A percentile compares a stretch with the other conserved stretches of the same genome.
Conservation (phyloP, 1,284 basidiomycete genomes). For the Volvariella surrecta region DNA sequence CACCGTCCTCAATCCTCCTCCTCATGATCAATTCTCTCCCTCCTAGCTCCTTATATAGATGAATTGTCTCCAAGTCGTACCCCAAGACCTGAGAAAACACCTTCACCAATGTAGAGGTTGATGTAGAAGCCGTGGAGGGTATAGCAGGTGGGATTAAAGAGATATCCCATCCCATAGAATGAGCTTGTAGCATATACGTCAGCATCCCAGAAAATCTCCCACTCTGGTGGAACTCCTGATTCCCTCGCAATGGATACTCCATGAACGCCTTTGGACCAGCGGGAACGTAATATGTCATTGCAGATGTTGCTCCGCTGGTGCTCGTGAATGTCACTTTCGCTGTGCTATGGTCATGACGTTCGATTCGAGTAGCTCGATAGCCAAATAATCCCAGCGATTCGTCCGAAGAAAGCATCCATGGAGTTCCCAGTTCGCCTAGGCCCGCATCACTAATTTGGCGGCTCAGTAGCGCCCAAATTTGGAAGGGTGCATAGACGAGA, state of each 20-base stretch:
- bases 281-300: conserved; percentile 27
- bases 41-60: conserved; percentile 63
- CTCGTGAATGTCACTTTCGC: conserved; percentile 35
- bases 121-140: conserved; percentile 40
- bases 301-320: conserved; percentile 4
- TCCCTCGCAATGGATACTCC: conserved; percentile 28
- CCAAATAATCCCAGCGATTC: conserved; percentile 44
- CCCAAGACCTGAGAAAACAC: conserved; percentile 46
- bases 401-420: conserved; percentile 24
- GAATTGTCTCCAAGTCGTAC: conserved; percentile 48
- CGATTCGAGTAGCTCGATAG: conserved; percentile 34
- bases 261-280: conserved; percentile 36
- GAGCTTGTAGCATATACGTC: conserved; percentile 39
- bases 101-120: conserved; percentile 39
- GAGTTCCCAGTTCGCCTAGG: conserved; percentile 43
- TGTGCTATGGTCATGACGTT: conserved; percentile 27
- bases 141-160: conserved; percentile 38
- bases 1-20: conserved; percentile 41
- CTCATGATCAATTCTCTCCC: conserved; percentile 58
- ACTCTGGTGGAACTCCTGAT: conserved; percentile 26
- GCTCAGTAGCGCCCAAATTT: conserved; percentile 53
- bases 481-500: conserved; percentile 42
- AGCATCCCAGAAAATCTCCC: conserved; percentile 36
- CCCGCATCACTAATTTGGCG: conserved; percentile 44
- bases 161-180: conserved; percentile 47